Base-by-base conservation (phyloP, 805 yeast genomes). In the Wickerhamomyces kurtzmanii region DNA sequence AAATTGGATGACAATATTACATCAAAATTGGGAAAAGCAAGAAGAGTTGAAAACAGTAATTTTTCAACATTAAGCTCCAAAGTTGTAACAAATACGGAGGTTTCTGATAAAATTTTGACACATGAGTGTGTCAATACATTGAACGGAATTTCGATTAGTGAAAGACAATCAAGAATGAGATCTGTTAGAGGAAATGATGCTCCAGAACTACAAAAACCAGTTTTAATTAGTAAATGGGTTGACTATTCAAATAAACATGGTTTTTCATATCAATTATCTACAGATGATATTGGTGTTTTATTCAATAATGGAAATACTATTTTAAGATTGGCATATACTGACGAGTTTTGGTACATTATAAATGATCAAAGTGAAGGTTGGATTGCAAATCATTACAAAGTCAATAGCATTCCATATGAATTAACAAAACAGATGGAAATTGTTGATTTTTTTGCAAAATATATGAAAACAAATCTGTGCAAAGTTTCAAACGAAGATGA, bases 191-290 rank as follows among this genome's bases (percentile, higher is more conserved):
- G 30, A 15, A 15, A 32, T 4, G 15, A 34, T 1, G 27, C 21
- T 2, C 32, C 26, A 5, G 37, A 31, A 7, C 22, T 41, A 28
- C 53, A 51, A 31, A 68, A 71, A 37, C 93, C 87, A 9, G 69
- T 74, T 12, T 71, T 83, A 34, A 75, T 89, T 23, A 81, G 93
- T 35, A 87, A 89, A 51, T 91, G 99, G 99, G 97, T 93, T 17
- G 99, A 91, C 51, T 91, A 89, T 51, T 81, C 96, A 16, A 86
- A 87, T 57, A 85, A 81, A 52, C 93, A 89, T 54, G 98, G 98
- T 1, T 78, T 91, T 48, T 83, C 96, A 5, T 91, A 89, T 52
- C 95, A 91, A 49, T 59, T 91, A 32, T 82, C 89, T 13, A 81
- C 86, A 25, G 91, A 89, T 34, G 82, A 81, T 39, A 82, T 85